Base-by-base conservation (phyloP, 306 rosid genomes). In the Cicer arietinum region DNA sequence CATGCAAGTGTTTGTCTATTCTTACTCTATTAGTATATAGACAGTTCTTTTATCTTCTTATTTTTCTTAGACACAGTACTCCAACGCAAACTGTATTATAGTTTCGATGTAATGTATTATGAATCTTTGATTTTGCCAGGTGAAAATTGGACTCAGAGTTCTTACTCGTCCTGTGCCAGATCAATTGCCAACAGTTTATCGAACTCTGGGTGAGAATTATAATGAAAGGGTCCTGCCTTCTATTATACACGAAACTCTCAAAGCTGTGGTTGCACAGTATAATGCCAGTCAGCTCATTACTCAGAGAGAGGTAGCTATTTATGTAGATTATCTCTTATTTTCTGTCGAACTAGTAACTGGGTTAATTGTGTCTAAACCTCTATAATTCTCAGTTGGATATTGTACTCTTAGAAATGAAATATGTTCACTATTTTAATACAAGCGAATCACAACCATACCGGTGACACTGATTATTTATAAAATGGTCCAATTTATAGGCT, bases 261-360 rank as follows among this genome's bases (percentile, higher is more conserved):
- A 91, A 87, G 80, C 94, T 77, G 97, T 93, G 74, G 92, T 93
- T 67, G 98, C 97, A 30, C 93, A 76, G 65, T 91, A 88, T 57
- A 91, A 91, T 79, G 98, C 97, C 78, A 89, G 98, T 80, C 97
- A 91, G 81, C 98, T 93, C 64, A 83, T 89, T 64, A 93, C 98
- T 53, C 98, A 87, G 86, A 89, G 97, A 85, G 97, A 91, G 96
- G 98, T 89, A 69, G 73, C 66, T 18, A 10, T 81, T 54, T 64
- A 43, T 2, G 0, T 30, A 61, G 65, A 63, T 53, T 71, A 17
- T 62, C 25, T 11, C 48, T 30, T 20, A 18, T 43, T 62, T 62
- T 54, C 20, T 45, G 60, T 41, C 11, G 7, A 16, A 41, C 52
- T 67, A 18, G 39, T 73, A 20, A 13, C 16, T 57, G 42, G 56